Percentiles rank a stretch among this genome's conserved stretches.
These are phyloP conservation scores for Tulasnella sp. DNA, from an alignment of 768 basidiomycete genomes.

Conservation along the genomic window DNA sequence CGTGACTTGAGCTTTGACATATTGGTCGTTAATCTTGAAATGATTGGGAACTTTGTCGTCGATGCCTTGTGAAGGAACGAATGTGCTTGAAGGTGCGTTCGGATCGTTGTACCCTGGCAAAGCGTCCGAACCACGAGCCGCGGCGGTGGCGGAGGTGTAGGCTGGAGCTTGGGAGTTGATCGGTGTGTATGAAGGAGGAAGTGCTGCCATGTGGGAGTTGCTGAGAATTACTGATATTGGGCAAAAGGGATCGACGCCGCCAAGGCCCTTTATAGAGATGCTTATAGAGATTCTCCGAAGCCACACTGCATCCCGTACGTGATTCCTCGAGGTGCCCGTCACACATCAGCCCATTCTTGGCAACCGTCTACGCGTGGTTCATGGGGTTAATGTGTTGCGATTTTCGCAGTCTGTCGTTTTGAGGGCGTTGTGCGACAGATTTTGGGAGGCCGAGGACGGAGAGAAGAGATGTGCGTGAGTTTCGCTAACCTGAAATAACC, in stretches of 20 bases:
- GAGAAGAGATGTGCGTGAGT: background rate
- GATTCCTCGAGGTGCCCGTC: background rate
- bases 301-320: background rate
- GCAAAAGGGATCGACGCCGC: background rate
- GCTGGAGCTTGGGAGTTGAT: background rate
- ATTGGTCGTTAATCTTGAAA: background rate
- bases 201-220: background rate
- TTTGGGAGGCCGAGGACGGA: background rate
- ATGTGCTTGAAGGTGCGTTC: background rate
- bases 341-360: background rate
- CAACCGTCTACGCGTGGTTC: background rate
- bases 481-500: background rate
- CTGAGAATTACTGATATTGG: background rate
- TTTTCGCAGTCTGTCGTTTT: background rate
- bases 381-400: background rate
- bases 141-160: background rate
- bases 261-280: background rate
- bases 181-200: background rate
- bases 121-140: background rate
- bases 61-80: background rate
- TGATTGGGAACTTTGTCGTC: background rate
- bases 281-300: background rate
- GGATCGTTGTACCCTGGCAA: background rate
- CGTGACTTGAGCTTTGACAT: conserved; percentile 16
- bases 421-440: background rate